Evolutionary conservation across 1,284 basidiomycete genomes (phyloP), one percentile per base, ranked within the genome.

Genomic region (Puccinia polysora): DNA sequence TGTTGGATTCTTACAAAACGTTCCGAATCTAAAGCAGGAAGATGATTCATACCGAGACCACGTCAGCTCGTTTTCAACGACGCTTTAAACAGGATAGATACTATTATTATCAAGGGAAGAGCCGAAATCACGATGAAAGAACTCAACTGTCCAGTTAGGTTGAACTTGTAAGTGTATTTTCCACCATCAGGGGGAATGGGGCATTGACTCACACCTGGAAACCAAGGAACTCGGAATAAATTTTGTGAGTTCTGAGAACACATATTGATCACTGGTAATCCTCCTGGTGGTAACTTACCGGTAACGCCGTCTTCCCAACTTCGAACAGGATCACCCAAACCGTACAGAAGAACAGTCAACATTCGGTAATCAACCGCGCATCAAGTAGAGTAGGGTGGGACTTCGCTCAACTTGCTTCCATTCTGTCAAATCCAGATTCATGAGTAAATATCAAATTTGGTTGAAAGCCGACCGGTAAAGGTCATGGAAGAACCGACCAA

Each of bases 151-250:
- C 76, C 76, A 60, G 34, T 38, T 15, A 79, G 74, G n/a, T 77
- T 80, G 74, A 82, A 83, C 53, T 83, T 82, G 80, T 85, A 86
- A n/a, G 82, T 80, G 79, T 84, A 86, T 10, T 79, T 80, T 23
- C 80, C 75, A 0, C 81, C 80, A 25, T 45, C 10, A 75, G 70
- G 77, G 0, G 83, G 80, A 73, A 86, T 85, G 0, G 84, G 84
- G 75, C 85, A 86, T 74, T 84, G 83, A 34, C 79, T 82, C 8
- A 84, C 43, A 36, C 62, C 65, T 64, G 38, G 2, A 10, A 20
- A 43, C 1, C 2, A 60, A 43, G n/a, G n/a, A 45, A n/a, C 10
- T 45, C n/a, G 40, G 10, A 45, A 45, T 8, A 0, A 36, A 36
- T 20, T 15, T 5, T 20, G 34, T 6, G 8, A n/a, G 28, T 8